phyloP scores from a whole-genome alignment of 345 rosid species.

The Microthlaspi erraticum region DNA sequence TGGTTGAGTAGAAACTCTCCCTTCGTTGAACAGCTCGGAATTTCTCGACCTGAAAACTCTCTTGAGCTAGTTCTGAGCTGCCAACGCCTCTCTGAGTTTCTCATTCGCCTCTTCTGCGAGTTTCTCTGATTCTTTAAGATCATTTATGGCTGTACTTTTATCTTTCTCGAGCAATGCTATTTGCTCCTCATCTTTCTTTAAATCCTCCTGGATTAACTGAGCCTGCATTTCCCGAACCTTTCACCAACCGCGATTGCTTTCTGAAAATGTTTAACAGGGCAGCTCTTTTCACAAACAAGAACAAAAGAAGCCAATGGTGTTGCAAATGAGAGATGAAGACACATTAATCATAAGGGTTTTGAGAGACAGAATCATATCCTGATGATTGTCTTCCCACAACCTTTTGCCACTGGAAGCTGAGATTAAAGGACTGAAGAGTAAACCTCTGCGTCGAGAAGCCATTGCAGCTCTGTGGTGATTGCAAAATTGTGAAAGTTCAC shows the following conservation, averaged over 20 bases:
- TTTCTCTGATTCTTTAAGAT: slow-evolving; percentile 72
- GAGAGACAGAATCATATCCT: too few relatives aligned
- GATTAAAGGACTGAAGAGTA: too few relatives aligned
- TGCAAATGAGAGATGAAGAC: slow-evolving; percentile 1
- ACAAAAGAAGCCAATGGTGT: slow-evolving; percentile 4
- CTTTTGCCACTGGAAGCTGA: too few relatives aligned
- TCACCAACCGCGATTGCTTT: slow-evolving; percentile 59
- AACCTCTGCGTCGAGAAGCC: too few relatives aligned
- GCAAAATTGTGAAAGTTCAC: too few relatives aligned
- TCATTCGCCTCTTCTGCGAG: slow-evolving; percentile 69
- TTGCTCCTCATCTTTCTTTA: slow-evolving; percentile 81
- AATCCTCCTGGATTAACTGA: slow-evolving; percentile 81
- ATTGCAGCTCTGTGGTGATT: too few relatives aligned
- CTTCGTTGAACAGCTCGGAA: slow-evolving; percentile 83
- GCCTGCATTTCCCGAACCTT: slow-evolving; percentile 75
- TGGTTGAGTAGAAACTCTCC: too few relatives aligned
- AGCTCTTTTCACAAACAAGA: not conserved
- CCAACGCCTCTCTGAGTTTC: slow-evolving; percentile 80
- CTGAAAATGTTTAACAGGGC: slow-evolving; percentile 48
- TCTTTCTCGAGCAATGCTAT: slow-evolving; percentile 74
- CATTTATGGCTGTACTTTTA: slow-evolving; percentile 71
- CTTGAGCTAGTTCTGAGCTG: slow-evolving; percentile 91
- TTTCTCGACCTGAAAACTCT: slow-evolving; percentile 78
- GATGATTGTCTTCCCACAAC: too few relatives aligned
- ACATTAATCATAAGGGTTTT: too few relatives aligned